Evolutionary conservation across 2,329 filamentous ascomycete genomes (phyloP), one percentile per base, ranked within the genome.

Genomic region (Lecanosticta acicola): DNA sequence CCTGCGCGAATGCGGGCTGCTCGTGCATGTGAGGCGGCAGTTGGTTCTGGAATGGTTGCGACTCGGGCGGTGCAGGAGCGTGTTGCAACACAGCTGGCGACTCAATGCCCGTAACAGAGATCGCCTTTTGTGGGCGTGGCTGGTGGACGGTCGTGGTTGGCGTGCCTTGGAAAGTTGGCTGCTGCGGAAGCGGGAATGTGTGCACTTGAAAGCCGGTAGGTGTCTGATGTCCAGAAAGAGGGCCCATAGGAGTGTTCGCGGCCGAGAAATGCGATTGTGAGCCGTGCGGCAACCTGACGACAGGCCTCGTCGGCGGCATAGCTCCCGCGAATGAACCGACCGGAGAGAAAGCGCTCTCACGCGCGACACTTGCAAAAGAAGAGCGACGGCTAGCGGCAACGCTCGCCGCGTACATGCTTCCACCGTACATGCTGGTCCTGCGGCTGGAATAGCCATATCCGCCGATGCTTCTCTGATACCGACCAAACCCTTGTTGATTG

Each of bases 21-120:
- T 76, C 76, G 50, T 73, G 73, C 39, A 88, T 78, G 56, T 90
- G 84, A 3, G 83, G 69, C 2, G 90, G 91, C n/a, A 95, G 82
- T 67, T 96, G 90, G 59, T 95, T 90, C 57, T 95, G 89, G 74
- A 97, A 96, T 0, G 90, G 87, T 62, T 90, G 87, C 59, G 91
- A 84, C 59, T 85, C 75, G 61, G 83, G 79, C 11, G 49, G 45
- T 9, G 50, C 46, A 19, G 57, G 52, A 24, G 55, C 55, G 54
- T 80, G 75, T 59, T 80, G 78, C 68, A 81, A 71, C 56, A 74
- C 75, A 3, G 79, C 81, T 3, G 90, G 88, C 5, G 86, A 86
- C 66, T 97, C 93, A 57, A 97, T 95, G 59, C 88, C 89, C 46
- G 88, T 87, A 48, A 97, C 82, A 8, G 90, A 96, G 24, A 97